Evolutionary conservation across 306 rosid species (phyloP).

Genomic region (Elaeagnus macrophylla): DNA sequence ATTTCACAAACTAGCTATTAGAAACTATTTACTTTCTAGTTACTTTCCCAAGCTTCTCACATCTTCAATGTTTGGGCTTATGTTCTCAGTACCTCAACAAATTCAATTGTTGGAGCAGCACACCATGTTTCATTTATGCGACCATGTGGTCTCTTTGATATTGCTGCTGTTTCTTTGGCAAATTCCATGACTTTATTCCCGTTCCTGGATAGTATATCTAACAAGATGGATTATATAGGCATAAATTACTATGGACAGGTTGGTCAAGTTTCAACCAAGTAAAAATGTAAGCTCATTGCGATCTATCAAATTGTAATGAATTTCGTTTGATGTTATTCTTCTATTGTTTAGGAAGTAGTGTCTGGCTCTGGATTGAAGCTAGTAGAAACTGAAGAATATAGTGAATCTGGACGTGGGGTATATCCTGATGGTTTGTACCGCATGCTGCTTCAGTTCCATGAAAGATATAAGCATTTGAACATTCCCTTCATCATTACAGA

Average conservation of each 20-base stretch:
- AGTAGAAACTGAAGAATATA: constrained; percentile 81
- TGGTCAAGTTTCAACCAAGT: constrained; percentile 15
- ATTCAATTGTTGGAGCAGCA: constrained; percentile 65
- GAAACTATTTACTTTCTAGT: not conserved
- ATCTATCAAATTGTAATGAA: not conserved
- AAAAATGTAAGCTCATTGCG: constrained; percentile 15
- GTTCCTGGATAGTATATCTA: constrained; percentile 65
- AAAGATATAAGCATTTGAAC: constrained; percentile 76
- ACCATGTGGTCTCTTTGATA: constrained; percentile 82
- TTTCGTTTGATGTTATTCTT: constrained; percentile 19
- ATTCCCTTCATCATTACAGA: constrained; percentile 77
- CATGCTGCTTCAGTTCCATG: constrained; percentile 82
- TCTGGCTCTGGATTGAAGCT: constrained; percentile 80
- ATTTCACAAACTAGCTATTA: not conserved
- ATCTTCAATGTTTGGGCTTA: not conserved
- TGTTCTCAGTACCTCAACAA: constrained; percentile 36
- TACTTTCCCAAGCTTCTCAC: not conserved
- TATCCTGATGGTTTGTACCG: constrained; percentile 97
- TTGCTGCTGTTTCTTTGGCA: constrained; percentile 68
- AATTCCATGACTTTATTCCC: constrained; percentile 77
- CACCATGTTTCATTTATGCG: constrained; percentile 96
- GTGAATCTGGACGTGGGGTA: constrained; percentile 98
- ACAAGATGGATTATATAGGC: constrained; percentile 82
- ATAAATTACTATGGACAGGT: constrained; percentile 97
- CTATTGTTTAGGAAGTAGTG: constrained; percentile 54